phyloP scores from a whole-genome alignment of 192 early-diverging fungal genomes.

The Coemansia sp. region DNA sequence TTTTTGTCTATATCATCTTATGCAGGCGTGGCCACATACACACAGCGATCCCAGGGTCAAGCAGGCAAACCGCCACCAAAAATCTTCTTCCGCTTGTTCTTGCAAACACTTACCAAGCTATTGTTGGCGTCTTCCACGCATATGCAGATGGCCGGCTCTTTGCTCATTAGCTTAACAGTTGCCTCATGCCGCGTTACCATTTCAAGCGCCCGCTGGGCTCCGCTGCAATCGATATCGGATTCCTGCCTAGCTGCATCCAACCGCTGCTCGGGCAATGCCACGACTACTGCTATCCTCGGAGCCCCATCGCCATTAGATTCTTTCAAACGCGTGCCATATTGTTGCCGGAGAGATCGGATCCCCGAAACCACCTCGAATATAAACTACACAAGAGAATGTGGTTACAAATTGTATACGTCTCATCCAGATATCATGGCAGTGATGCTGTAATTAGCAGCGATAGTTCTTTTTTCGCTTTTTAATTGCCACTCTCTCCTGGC shows the following conservation, averaged over 20 bases:
- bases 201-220: constrained; percentile 5
- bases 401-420: background rate
- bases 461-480: background rate
- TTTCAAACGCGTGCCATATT: constrained; percentile 16
- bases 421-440: background rate
- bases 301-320: background rate
- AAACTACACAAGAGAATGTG: constrained; percentile 20
- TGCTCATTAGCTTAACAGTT: constrained; percentile 33
- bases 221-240: background rate
- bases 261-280: constrained; percentile 11
- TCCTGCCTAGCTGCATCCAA: constrained; percentile 8
- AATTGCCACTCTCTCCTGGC: background rate
- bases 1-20: background rate
- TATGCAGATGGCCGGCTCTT: constrained; percentile 30
- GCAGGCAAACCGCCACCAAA: background rate
- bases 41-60: background rate
- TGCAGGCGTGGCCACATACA: background rate
- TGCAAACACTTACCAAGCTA: constrained; percentile 27
- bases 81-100: background rate
- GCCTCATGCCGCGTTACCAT: constrained; percentile 16
- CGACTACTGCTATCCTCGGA: constrained; percentile 9
- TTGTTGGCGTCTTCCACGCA: constrained; percentile 9
- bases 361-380: constrained; percentile 37
- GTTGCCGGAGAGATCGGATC: constrained; percentile 49
- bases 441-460: background rate